These are phyloP conservation scores for Otatea glauca DNA, from an alignment of 176 grass and related monocot genomes.

Conservation along the genomic window DNA sequence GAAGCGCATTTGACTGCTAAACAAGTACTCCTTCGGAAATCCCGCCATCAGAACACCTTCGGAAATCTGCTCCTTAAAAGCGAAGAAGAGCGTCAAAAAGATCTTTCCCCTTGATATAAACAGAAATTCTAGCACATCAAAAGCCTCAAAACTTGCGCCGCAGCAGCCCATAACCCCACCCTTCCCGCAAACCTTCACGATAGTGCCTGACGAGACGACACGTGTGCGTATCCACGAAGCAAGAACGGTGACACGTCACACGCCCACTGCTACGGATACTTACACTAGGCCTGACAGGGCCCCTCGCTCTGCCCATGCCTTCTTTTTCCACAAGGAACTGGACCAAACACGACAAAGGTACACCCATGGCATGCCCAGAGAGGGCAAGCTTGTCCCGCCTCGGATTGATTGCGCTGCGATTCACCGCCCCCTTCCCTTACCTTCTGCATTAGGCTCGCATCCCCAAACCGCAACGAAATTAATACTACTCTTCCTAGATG, in stretches of 20 bases:
- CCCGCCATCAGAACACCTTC: conserved; percentile 1
- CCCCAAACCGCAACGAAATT: conserved; percentile 31
- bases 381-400: conserved; percentile 45
- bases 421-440: neutral
- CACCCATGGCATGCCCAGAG: conserved; percentile 47
- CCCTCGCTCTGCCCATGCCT: conserved; percentile 33
- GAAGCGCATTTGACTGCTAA: conserved; percentile 10
- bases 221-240: conserved; percentile 36
- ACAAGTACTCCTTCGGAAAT: neutral
- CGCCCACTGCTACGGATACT: conserved; percentile 34
- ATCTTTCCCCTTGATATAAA: neutral
- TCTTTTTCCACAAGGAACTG: conserved; percentile 37
- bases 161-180: conserved; percentile 17
- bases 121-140: conserved; percentile 28
- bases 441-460: conserved; percentile 36
- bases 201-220: conserved; percentile 30
- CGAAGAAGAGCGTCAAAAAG: conserved; percentile 26
- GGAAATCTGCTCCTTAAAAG: conserved; percentile 50
- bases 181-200: neutral
- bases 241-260: conserved; percentile 23
- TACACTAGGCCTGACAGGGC: conserved; percentile 32
- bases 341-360: conserved; percentile 39
- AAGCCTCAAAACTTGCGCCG: conserved; percentile 27
- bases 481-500: neutral
- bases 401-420: conserved; percentile 41